These are phyloP conservation scores for Moniliophthora roreri DNA, from an alignment of 1,284 basidiomycete species.

Conservation along the genomic window DNA sequence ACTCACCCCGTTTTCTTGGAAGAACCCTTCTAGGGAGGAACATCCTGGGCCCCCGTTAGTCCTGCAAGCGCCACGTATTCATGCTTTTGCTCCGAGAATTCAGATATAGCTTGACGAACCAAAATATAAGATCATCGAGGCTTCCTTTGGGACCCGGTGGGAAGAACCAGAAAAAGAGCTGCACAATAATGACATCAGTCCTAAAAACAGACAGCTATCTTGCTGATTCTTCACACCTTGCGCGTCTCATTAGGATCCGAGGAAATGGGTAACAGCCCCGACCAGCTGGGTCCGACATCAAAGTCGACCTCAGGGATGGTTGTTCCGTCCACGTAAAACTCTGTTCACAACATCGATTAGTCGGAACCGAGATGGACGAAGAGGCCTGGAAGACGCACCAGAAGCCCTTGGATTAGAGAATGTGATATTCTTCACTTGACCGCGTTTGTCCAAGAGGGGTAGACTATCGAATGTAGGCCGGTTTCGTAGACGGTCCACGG, in stretches of 20 bases:
- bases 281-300: conserved; percentile 75
- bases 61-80: conserved; percentile 25
- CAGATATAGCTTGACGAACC: conserved; percentile 36
- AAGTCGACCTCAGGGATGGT: conserved; percentile 69
- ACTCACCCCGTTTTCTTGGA: conserved; percentile 82
- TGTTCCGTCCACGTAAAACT: conserved; percentile 71
- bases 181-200: neutral
- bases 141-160: conserved; percentile 73
- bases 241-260: conserved; percentile 58
- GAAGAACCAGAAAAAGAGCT: conserved; percentile 90
- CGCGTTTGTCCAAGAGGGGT: conserved; percentile 3
- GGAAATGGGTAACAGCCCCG: conserved; percentile 73
- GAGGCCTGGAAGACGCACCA: conserved; percentile 34
- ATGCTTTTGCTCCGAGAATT: conserved; percentile 3
- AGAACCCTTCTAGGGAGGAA: conserved; percentile 73
- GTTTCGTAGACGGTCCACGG: conserved; percentile 39
- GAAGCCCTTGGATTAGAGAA: conserved; percentile 69
- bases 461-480: conserved; percentile 14
- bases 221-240: conserved; percentile 41
- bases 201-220: neutral
- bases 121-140: conserved; percentile 71
- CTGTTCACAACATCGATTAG: conserved; percentile 35
- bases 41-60: conserved; percentile 61
- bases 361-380: neutral
- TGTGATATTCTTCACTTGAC: conserved; percentile 59